Evolutionary conservation across 192 early-diverging fungal genomes (phyloP), one percentile per base, ranked within the genome.

Genomic region (Coemansia guatemalensis): DNA sequence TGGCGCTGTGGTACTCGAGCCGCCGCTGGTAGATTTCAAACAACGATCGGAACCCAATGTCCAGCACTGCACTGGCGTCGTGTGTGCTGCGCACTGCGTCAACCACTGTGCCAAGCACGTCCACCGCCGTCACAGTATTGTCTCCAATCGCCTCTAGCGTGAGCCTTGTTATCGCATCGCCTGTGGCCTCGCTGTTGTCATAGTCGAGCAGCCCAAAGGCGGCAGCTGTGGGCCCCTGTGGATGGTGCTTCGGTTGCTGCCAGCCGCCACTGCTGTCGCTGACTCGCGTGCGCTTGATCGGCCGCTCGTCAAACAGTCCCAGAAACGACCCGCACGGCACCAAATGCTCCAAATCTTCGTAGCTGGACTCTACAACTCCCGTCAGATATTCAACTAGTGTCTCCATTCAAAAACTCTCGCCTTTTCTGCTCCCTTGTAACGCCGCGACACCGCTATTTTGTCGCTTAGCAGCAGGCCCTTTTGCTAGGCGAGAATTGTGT

Each of bases 291-390:
- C 78, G 73, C 62, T 81, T 81, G 33, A 71, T 68, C 8, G 78
- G 78, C 11, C 78, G 73, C 48, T 81, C 78, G 62, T 81, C 78
- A 54, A 79, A 79, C 52, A 79, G 63, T 8, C 76, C 76, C 29
- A 79, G 53, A 23, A 79, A 79, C 60, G 76, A 79, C 23, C 76
- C 76, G 32, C 76, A 79, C 4, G 76, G 76, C n/a, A 79, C 70
- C 50, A 79, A 49, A 52, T 73, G 71, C 24, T 67, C 70, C 47
- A 79, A 68, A 60, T 79, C 71, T 59, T 79, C 63, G 57, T 79
- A 79, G 56, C 76, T 79, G 12, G 76, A 79, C 71, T 69, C 71
- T 21, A 79, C 68, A 11, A 73, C 71, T 26, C 68, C 70, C 1
- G 69, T 39, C 22, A 79, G 64, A 49, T 79, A 79, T 29, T 49